These are phyloP conservation scores for Gynandropsis gynandra DNA, from an alignment of 345 rosid species.

Conservation along the genomic window DNA sequence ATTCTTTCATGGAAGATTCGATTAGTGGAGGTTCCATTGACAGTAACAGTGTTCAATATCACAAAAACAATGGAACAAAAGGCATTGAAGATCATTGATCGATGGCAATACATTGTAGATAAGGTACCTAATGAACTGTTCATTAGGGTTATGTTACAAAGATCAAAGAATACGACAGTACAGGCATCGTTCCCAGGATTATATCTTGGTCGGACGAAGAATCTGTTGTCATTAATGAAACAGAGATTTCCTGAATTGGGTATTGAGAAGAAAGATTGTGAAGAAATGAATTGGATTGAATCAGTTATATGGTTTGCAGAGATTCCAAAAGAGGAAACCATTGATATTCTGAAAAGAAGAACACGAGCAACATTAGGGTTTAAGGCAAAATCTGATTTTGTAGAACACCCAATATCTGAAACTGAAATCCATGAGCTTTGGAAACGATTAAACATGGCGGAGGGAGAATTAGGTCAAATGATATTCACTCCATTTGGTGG, in stretches of 20 bases:
- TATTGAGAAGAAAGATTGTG: slow-evolving; percentile 27
- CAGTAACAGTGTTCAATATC: slow-evolving; percentile 44
- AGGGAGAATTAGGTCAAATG: slow-evolving; percentile 29
- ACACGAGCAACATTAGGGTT: slow-evolving; percentile 16
- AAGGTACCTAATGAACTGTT: slow-evolving; percentile 33
- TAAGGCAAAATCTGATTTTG: slow-evolving; percentile 64
- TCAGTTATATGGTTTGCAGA: slow-evolving; percentile 32
- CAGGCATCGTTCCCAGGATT: slow-evolving; percentile 30
- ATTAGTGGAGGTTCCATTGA: slow-evolving; percentile 35
- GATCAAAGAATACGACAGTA: slow-evolving; percentile 20
- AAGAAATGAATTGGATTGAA: slow-evolving; percentile 43
- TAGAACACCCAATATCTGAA: slow-evolving; percentile 32
- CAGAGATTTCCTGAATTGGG: slow-evolving; percentile 37
- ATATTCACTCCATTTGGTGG: slow-evolving; percentile 63
- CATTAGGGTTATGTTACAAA: slow-evolving; percentile 33
- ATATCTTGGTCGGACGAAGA: slow-evolving; percentile 32
- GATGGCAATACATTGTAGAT: slow-evolving; percentile 44
- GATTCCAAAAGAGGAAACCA: slow-evolving; percentile 26
- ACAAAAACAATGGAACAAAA: slow-evolving; percentile 27
- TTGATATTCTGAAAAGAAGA: slow-evolving; percentile 26
- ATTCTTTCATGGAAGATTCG: slow-evolving; percentile 49
- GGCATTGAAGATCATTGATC: slow-evolving; percentile 30
- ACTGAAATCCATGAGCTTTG: slow-evolving; percentile 26
- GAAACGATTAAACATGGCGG: slow-evolving; percentile 33
- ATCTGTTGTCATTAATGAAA: slow-evolving; percentile 22